Evolutionary conservation across 345 rosid species (phyloP).

Genomic region (Sisymbrium irio): DNA sequence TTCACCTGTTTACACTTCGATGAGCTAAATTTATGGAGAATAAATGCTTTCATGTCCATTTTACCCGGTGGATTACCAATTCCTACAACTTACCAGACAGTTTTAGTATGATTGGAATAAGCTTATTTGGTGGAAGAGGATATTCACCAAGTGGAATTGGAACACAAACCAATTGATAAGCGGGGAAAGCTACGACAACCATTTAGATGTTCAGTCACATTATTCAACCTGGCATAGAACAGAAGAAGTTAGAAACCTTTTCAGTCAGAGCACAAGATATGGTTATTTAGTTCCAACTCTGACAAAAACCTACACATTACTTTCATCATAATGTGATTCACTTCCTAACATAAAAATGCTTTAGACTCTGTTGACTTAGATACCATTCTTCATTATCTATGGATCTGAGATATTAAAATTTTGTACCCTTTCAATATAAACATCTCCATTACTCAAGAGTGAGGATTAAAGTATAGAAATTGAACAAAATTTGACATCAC

Average conservation of each 20-base stretch:
- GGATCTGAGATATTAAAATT: no score
- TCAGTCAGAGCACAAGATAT: neutral
- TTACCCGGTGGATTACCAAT: slow-evolving; percentile 88
- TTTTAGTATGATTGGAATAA: neutral
- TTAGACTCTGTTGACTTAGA: no score
- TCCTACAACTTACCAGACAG: slow-evolving; percentile 40
- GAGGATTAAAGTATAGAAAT: no score
- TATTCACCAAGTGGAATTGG: neutral
- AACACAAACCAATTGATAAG: slow-evolving; percentile 60
- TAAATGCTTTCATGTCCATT: slow-evolving; percentile 92
- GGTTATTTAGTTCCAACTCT: neutral
- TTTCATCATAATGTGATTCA: neutral
- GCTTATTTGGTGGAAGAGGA: neutral
- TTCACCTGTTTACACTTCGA: slow-evolving; percentile 69
- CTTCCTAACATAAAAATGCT: no score
- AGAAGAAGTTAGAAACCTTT: no score
- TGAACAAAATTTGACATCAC: no score
- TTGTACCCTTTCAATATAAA: no score
- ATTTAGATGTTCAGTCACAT: slow-evolving; percentile 67
- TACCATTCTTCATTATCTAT: no score
- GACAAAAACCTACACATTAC: no score
- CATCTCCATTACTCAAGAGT: no score
- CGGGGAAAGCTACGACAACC: slow-evolving; percentile 74
- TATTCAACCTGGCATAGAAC: slow-evolving; percentile 59
- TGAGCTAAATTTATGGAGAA: slow-evolving; percentile 71